A percentile compares a stretch with the other conserved stretches of the same genome.
These are phyloP conservation scores for Magnolia kwangsiensis DNA, from an alignment of 164 flowering plant genomes.

Conservation along the genomic window DNA sequence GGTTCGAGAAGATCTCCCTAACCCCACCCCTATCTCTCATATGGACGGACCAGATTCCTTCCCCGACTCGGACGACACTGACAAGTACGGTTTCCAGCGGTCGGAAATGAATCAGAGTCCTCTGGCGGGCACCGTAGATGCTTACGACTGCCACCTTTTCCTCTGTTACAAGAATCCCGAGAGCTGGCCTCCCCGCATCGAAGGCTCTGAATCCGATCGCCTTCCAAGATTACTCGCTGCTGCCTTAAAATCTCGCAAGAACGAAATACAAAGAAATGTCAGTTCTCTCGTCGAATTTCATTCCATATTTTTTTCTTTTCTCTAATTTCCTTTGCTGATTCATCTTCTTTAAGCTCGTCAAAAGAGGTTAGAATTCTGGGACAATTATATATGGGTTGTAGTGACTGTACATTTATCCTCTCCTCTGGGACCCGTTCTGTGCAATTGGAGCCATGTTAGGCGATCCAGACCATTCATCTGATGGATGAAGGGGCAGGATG, in stretches of 20 bases:
- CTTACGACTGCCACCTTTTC: slow-evolving; percentile 79
- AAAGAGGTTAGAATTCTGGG: no score
- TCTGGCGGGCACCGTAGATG: slow-evolving; percentile 57
- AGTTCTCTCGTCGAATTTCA: not conserved
- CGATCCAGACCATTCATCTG: no score
- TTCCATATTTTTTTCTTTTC: not conserved
- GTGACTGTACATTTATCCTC: no score
- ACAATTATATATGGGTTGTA: no score
- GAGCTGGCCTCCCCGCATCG: slow-evolving; percentile 67
- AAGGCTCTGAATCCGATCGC: slow-evolving; percentile 45
- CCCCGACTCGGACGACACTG: slow-evolving; percentile 24
- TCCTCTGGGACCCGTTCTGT: no score
- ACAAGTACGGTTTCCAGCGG: slow-evolving; percentile 66
- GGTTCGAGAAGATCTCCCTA: slow-evolving; percentile 15
- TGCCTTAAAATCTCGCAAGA: slow-evolving; percentile 54
- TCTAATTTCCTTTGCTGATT: not conserved
- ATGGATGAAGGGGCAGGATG: no score
- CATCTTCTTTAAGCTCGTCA: no score
- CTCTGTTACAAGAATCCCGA: slow-evolving; percentile 69
- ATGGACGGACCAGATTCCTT: slow-evolving; percentile 1
- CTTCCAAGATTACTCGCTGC: slow-evolving; percentile 58
- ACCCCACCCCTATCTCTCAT: not conserved
- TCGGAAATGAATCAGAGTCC: slow-evolving; percentile 58
- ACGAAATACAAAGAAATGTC: slow-evolving; percentile 39
- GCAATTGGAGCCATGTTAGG: no score